A percentile compares a stretch with the other conserved stretches of the same genome.
Conservation (phyloP, 805 yeast species). For the Wickerhamiella dianesei region DNA sequence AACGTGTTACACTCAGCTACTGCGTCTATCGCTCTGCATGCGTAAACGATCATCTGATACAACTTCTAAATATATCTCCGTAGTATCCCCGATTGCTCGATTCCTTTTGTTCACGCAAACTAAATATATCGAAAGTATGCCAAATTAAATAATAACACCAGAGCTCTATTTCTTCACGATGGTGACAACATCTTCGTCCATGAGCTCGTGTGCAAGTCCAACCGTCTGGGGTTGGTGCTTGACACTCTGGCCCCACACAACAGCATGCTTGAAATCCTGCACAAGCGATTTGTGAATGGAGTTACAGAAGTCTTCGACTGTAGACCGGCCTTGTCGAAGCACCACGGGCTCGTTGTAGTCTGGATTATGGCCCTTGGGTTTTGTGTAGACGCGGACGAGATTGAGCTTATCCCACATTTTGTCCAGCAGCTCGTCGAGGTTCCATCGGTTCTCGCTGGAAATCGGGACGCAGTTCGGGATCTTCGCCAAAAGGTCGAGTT, state of each 20-base stretch:
- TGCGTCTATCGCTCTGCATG: no score
- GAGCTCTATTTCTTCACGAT: slow-evolving; percentile 51
- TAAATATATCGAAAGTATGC: no score
- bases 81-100: no score
- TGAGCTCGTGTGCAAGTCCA: slow-evolving; percentile 68
- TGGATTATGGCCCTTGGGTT: slow-evolving; percentile 88
- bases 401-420: slow-evolving; percentile 90
- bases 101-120: no score
- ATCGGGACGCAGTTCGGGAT: slow-evolving; percentile 97
- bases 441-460: slow-evolving; percentile 94
- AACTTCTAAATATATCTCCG: no score
- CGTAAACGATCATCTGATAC: no score
- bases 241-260: slow-evolving; percentile 82
- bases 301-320: slow-evolving; percentile 93
- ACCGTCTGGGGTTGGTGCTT: slow-evolving; percentile 97
- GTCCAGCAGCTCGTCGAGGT: slow-evolving; percentile 84
- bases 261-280: slow-evolving; percentile 83
- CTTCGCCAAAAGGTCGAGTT: slow-evolving; percentile 74
- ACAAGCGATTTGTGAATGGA: slow-evolving; percentile 90
- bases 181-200: slow-evolving; percentile 96
- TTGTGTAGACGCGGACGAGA: slow-evolving; percentile 90
- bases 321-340: slow-evolving; percentile 60
- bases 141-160: background rate
- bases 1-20: no score
- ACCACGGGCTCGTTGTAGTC: slow-evolving; percentile 95